Percentiles rank a stretch among this genome's conserved stretches.
Evolutionary conservation across 495 filamentous ascomycete species (phyloP).

Genomic region (Aspergillus biplanus): DNA sequence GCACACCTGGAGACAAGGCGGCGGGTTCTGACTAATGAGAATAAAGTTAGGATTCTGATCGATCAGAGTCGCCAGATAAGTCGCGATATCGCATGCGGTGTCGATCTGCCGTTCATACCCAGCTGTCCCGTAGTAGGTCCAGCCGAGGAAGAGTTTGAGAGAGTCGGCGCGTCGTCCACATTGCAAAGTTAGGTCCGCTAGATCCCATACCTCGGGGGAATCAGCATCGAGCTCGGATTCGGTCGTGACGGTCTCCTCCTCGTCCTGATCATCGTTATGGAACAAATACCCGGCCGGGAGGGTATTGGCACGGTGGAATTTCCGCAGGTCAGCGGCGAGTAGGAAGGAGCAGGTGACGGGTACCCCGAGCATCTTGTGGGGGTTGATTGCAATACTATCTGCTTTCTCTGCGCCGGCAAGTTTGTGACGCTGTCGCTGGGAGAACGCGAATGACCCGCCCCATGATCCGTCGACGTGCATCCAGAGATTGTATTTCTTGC

Average conservation of each 20-base stretch:
- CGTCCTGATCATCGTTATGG: slow-evolving; percentile 55
- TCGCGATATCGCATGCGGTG: slow-evolving; percentile 67
- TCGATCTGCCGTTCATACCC: slow-evolving; percentile 69
- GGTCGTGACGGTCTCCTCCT: slow-evolving; percentile 17
- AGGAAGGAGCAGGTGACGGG: slow-evolving; percentile 92
- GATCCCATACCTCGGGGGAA: slow-evolving; percentile 74
- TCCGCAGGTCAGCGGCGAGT: slow-evolving; percentile 69
- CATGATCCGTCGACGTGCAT: slow-evolving; percentile 89
- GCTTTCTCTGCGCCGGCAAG: slow-evolving; percentile 72
- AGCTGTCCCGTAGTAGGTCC: slow-evolving; percentile 81
- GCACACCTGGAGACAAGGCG: slow-evolving; percentile 92
- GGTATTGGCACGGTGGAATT: slow-evolving; percentile 82
- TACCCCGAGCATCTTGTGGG: slow-evolving; percentile 95
- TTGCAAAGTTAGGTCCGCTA: slow-evolving; percentile 92
- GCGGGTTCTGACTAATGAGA: slow-evolving; percentile 73
- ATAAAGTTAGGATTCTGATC: slow-evolving; percentile 59
- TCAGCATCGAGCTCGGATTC: slow-evolving; percentile 37
- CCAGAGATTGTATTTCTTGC: slow-evolving; percentile 75
- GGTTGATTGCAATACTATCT: slow-evolving; percentile 82
- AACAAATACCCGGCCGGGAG: slow-evolving; percentile 89
- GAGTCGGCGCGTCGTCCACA: slow-evolving; percentile 86
- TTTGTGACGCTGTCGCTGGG: slow-evolving; percentile 61
- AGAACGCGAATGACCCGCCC: slow-evolving; percentile 88
- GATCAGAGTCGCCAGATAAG: slow-evolving; percentile 64
- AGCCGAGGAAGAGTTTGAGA: slow-evolving; percentile 83